Percentiles rank a stretch among this genome's conserved stretches.
Evolutionary conservation across 805 yeast species (phyloP).

Genomic region (Jamesozyma lodderae): DNA sequence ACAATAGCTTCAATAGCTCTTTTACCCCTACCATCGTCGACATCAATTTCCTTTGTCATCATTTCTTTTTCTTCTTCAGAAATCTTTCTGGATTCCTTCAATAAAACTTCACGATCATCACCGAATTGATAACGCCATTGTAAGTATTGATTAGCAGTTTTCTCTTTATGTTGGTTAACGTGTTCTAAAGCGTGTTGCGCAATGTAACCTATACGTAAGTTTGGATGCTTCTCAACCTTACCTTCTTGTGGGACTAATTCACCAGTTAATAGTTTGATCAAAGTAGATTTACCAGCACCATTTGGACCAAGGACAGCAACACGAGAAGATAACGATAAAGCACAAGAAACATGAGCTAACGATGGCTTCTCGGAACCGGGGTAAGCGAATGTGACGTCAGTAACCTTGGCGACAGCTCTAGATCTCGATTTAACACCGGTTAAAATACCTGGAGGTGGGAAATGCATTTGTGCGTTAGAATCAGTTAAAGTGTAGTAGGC

Average conservation of each 20-base stretch:
- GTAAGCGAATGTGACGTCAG: slow-evolving; percentile 76
- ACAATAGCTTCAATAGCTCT: slow-evolving; percentile 88
- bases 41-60: slow-evolving; percentile 69
- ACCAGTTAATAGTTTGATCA: slow-evolving; percentile 87
- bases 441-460: slow-evolving; percentile 96
- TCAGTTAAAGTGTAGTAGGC: slow-evolving; percentile 91
- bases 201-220: slow-evolving; percentile 94
- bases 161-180: slow-evolving; percentile 93
- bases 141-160: slow-evolving; percentile 93
- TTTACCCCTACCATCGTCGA: slow-evolving; percentile 80
- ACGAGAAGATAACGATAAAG: slow-evolving; percentile 91
- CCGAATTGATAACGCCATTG: slow-evolving; percentile 98
- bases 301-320: slow-evolving; percentile 96
- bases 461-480: slow-evolving; percentile 88
- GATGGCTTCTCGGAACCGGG: slow-evolving; percentile 88
- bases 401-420: slow-evolving; percentile 83
- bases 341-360: slow-evolving; percentile 67
- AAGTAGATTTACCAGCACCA: slow-evolving; percentile 98
- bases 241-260: slow-evolving; percentile 83
- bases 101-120: slow-evolving; percentile 91
- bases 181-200: slow-evolving; percentile 98
- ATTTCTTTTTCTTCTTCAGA: slow-evolving; percentile 61
- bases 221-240: slow-evolving; percentile 94
- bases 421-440: slow-evolving; percentile 96
- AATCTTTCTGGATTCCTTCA: slow-evolving; percentile 87